These are phyloP conservation scores for Curvularia spicifera DNA, from an alignment of 2,329 filamentous ascomycete genomes.

Conservation along the genomic window DNA sequence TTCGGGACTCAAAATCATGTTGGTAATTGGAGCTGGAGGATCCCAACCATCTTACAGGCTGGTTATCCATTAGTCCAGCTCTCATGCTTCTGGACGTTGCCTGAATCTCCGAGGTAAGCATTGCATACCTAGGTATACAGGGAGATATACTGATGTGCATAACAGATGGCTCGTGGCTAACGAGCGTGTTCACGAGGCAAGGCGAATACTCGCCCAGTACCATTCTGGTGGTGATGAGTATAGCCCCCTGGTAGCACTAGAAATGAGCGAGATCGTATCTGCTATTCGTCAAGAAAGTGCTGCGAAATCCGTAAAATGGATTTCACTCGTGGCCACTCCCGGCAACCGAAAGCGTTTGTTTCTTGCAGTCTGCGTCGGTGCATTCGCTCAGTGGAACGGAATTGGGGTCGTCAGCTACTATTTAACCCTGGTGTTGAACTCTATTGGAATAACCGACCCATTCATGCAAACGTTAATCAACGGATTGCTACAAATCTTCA, in stretches of 20 bases:
- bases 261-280: conserved; percentile 12
- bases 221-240: conserved; percentile 55
- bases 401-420: conserved; percentile 27
- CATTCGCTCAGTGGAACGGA: conserved; percentile 26
- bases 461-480: conserved; percentile 53
- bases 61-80: conserved; percentile 45
- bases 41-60: conserved; percentile 62
- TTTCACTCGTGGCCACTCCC: conserved; percentile 7
- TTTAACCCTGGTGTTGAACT: conserved; percentile 19
- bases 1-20: conserved; percentile 39
- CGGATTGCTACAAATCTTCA: conserved; percentile 65
- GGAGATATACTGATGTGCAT: background rate
- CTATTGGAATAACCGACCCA: conserved; percentile 23
- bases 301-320: conserved; percentile 9
- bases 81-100: background rate
- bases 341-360: conserved; percentile 4
- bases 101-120: background rate
- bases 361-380: conserved; percentile 58
- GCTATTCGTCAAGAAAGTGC: conserved; percentile 9
- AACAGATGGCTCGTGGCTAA: conserved; percentile 31
- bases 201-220: conserved; percentile 60
- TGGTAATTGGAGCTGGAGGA: conserved; percentile 57
- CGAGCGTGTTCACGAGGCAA: conserved; percentile 57
- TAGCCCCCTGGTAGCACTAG: conserved; percentile 2
- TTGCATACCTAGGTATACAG: background rate